Evolutionary conservation across 148 eudicot species (phyloP).

Genomic region (Amaranthus cruentus): DNA sequence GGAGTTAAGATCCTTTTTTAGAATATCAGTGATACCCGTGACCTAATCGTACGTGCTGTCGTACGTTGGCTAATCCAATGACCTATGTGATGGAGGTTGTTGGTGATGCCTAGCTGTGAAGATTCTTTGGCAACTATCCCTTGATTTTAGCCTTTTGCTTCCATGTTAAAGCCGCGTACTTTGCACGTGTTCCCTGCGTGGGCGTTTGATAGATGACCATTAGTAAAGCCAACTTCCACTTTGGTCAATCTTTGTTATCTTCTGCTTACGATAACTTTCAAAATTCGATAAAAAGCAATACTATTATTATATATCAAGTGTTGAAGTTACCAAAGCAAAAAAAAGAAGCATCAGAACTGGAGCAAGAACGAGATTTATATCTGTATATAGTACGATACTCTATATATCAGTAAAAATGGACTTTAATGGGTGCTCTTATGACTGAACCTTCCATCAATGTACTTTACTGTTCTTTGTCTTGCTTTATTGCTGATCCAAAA

Average conservation of each 20-base stretch:
- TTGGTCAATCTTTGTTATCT: neutral
- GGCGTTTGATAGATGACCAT: neutral
- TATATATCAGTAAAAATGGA: neutral
- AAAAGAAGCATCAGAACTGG: neutral
- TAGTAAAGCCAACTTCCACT: neutral
- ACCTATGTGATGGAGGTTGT: neutral
- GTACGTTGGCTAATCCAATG: neutral
- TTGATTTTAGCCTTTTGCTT: neutral
- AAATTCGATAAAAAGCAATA: neutral
- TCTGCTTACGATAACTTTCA: neutral
- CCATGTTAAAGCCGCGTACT: neutral
- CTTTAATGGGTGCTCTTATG: neutral
- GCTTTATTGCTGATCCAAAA: neutral
- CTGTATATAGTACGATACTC: neutral
- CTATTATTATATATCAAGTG: neutral
- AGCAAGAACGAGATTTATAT: neutral
- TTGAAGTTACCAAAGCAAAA: conserved; percentile 7
- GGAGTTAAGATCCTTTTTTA: neutral
- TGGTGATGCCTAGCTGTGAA: neutral
- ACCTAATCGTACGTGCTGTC: too few relatives aligned
- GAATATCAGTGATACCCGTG: neutral
- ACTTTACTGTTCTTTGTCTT: neutral
- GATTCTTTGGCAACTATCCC: neutral
- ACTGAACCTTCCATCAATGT: neutral
- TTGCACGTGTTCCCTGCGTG: neutral